A percentile compares a stretch with the other conserved stretches of the same genome.
Evolutionary conservation across 208 protist genomes (phyloP).

Genomic region (Strigomonas culicis): DNA sequence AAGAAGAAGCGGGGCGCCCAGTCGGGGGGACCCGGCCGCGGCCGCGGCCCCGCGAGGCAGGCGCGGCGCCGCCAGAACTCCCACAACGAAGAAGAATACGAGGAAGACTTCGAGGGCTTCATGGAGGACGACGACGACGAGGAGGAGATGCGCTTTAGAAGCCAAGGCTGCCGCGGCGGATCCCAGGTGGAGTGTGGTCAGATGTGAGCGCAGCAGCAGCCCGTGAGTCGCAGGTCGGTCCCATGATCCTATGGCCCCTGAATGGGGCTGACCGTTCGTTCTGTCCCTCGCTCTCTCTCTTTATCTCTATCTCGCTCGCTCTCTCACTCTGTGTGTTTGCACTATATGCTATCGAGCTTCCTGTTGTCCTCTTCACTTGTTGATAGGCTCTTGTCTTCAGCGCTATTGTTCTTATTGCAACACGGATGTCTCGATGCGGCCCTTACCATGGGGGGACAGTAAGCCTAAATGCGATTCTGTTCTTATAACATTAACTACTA

Average conservation of each 20-base stretch:
- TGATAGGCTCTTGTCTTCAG: too few species aligned
- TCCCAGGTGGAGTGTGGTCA: constrained; percentile 64
- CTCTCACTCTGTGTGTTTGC: background rate
- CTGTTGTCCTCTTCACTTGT: background rate
- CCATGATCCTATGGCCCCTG: background rate
- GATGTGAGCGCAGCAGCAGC: constrained; percentile 27
- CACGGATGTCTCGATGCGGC: too few species aligned
- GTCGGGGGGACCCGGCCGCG: constrained; percentile 2
- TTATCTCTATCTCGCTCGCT: constrained; percentile 7
- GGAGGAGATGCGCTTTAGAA: constrained; percentile 19
- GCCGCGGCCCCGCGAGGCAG: constrained; percentile 1
- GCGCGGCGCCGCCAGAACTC: constrained; percentile 1
- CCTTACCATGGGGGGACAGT: too few species aligned
- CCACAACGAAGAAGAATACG: constrained; percentile 17
- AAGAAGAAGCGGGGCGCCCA: constrained; percentile 15
- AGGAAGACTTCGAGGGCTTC: constrained; percentile 35
- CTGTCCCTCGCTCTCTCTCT: background rate
- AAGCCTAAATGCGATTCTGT: background rate
- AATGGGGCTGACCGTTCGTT: background rate
- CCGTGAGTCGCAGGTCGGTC: background rate
- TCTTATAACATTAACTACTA: background rate
- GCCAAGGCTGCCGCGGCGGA: constrained; percentile 16
- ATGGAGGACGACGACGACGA: constrained; percentile 34
- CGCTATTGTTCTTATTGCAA: too few species aligned
- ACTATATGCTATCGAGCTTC: too few species aligned